Percentiles rank a stretch among this genome's conserved stretches.
Evolutionary conservation across 1,284 basidiomycete genomes (phyloP).

Genomic region (Exobasidium rhododendri): DNA sequence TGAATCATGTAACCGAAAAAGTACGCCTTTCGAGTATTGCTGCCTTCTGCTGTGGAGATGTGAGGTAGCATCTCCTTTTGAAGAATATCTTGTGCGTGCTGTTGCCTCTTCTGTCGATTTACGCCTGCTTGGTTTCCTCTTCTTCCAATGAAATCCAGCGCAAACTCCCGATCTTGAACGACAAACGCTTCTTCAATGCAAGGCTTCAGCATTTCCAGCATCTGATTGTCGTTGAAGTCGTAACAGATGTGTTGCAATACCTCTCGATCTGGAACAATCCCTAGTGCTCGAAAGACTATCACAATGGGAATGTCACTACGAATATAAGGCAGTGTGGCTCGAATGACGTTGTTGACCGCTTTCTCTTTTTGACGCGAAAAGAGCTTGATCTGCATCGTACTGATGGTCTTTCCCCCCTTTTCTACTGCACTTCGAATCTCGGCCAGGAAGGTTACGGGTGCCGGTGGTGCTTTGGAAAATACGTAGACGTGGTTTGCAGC

Average conservation of each 20-base stretch:
- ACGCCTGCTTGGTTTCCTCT: constrained; percentile 93
- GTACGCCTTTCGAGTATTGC: constrained; percentile 97
- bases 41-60: constrained; percentile 91
- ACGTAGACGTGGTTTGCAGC: constrained; percentile 99
- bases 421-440: constrained; percentile 98
- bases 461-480: constrained; percentile 95
- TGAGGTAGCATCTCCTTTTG: constrained; percentile 99
- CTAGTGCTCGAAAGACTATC: constrained; percentile 96
- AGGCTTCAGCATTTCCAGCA: constrained; percentile 97
- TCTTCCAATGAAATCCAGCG: constrained; percentile 92
- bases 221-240: constrained; percentile 89
- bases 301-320: constrained; percentile 98
- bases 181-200: constrained; percentile 99
- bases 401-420: constrained; percentile 96
- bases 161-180: constrained; percentile 90
- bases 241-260: constrained; percentile 98
- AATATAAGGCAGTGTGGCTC: constrained; percentile 95
- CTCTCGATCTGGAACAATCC: constrained; percentile 95
- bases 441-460: constrained; percentile 89
- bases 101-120: constrained; percentile 83
- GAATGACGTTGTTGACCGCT: constrained; percentile 81
- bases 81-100: constrained; percentile 94
- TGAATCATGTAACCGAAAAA: constrained; percentile 99
- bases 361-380: constrained; percentile 84
- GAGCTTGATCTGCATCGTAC: constrained; percentile 97